Evolutionary conservation across 1,284 basidiomycete species (phyloP).

Genomic region (Ceratobasidium theobromae): DNA sequence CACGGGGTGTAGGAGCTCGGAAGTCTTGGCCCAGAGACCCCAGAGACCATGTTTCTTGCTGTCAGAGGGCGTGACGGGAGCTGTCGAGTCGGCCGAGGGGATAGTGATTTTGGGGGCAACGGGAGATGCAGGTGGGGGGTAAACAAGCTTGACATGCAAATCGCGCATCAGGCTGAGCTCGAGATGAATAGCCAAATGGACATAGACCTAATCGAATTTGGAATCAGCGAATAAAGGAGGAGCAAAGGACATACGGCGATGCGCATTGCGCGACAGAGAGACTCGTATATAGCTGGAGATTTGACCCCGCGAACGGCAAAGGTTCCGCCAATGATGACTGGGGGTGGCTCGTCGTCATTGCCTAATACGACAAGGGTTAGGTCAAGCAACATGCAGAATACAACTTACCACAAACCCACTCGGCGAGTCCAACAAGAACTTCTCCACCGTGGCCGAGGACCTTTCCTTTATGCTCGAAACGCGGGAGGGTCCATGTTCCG

Average conservation of each 20-base stretch:
- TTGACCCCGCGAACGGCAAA: constrained; percentile 55
- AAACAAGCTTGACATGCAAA: constrained; percentile 52
- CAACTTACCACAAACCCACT: constrained; percentile 32
- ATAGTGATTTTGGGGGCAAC: not conserved
- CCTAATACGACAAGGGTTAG: constrained; percentile 3
- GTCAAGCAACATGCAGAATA: not conserved
- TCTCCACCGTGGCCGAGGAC: constrained; percentile 30
- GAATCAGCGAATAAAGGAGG: not conserved
- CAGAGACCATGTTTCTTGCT: constrained; percentile 31
- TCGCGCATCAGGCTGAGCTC: constrained; percentile 62
- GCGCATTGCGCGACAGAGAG: constrained; percentile 54
- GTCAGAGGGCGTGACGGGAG: constrained; percentile 16
- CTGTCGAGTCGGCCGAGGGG: not conserved
- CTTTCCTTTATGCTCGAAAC: constrained; percentile 27
- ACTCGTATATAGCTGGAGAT: constrained; percentile 48
- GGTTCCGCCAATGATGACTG: constrained; percentile 56
- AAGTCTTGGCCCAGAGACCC: constrained; percentile 28
- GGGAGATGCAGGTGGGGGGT: constrained; percentile 34
- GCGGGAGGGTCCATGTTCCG: constrained; percentile 28
- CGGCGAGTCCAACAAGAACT: constrained; percentile 32
- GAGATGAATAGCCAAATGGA: constrained; percentile 59
- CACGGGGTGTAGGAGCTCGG: constrained; percentile 26
- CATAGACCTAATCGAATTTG: constrained; percentile 47
- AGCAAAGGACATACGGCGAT: constrained; percentile 31
- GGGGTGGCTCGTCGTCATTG: not conserved